These are phyloP conservation scores for Lodderomyces theae DNA, from an alignment of 1,139 yeast genomes.

Conservation along the genomic window DNA sequence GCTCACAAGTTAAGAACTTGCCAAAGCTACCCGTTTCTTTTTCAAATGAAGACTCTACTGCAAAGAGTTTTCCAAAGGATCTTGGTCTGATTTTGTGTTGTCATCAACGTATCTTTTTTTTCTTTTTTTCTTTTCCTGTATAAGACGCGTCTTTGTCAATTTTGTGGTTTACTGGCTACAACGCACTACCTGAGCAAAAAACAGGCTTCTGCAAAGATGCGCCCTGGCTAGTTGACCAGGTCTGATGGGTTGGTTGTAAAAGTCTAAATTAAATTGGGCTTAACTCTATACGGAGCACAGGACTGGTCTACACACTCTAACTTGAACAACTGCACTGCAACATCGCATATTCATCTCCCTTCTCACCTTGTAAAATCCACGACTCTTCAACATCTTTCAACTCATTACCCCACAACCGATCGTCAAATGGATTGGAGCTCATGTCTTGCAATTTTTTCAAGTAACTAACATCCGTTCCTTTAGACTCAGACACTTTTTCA, in stretches of 20 bases:
- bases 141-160: neutral
- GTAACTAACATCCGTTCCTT: slow-evolving; percentile 35
- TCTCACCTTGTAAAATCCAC: slow-evolving; percentile 53
- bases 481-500: slow-evolving; percentile 38
- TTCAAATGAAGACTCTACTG: too few relatives aligned
- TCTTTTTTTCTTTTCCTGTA: neutral
- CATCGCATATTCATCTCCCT: slow-evolving; percentile 51
- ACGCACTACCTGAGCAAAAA: too few relatives aligned
- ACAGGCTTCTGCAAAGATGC: too few relatives aligned
- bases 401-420: slow-evolving; percentile 60
- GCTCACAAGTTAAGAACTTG: too few relatives aligned
- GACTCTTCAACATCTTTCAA: slow-evolving; percentile 52
- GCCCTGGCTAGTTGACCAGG: too few relatives aligned
- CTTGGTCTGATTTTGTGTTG: neutral
- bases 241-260: too few relatives aligned
- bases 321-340: slow-evolving; percentile 41
- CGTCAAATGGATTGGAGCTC: slow-evolving; percentile 63
- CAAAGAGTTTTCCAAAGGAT: too few relatives aligned
- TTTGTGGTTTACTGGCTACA: too few relatives aligned
- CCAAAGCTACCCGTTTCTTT: too few relatives aligned
- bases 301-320: slow-evolving; percentile 1
- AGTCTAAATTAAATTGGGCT: too few relatives aligned
- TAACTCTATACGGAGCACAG: too few relatives aligned
- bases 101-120: neutral
- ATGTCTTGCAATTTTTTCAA: slow-evolving; percentile 57